Evolutionary conservation across 306 rosid species (phyloP), one percentile per base, ranked within the genome.

Genomic region (Macrotyloma uniflorum): DNA sequence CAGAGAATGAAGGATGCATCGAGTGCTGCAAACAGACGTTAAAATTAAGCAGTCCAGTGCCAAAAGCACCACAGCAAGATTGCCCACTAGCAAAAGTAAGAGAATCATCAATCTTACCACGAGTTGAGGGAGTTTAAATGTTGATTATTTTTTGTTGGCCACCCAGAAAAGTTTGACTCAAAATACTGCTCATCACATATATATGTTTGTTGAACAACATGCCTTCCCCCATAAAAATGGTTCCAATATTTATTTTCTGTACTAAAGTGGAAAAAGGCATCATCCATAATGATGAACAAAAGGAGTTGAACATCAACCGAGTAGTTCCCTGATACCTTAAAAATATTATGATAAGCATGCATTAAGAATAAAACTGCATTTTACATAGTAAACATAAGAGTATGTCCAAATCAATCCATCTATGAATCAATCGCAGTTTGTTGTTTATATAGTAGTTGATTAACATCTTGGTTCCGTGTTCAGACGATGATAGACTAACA

Each of bases 201-300:
- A 88, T 91, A 95, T 28, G 77, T 80, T 11, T 82, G 88, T 75
- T 55, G 81, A 58, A 74, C 76, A 61, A 36, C 84, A 61, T 54
- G 83, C 57, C 55, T 75, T 55, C 33, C 81, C 79, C 84, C 88
- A 59, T 89, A 87, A 74, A 92, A 89, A 81, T 95, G 98, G 76
- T 84, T 92, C 66, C 76, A 83, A 78, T 91, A 92, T 72, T 75
- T 81, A 80, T 84, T 79, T 61, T 93, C 91, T 67, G 84, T 84
- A 82, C 89, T 92, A 74, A 98, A 95, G 83, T 86, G 58, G 98
- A 95, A 89, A 93, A 87, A 38, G 98, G 98, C 97, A 91, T 45
- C 98, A 95, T 92, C 98, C 98, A 95, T 79, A 91, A 55, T 30
- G 98, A 82, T 63, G 98, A 95, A 83, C 81, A 90, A 88, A 95